These are phyloP conservation scores for Russula earlei DNA, from an alignment of 768 basidiomycete genomes.

Conservation along the genomic window DNA sequence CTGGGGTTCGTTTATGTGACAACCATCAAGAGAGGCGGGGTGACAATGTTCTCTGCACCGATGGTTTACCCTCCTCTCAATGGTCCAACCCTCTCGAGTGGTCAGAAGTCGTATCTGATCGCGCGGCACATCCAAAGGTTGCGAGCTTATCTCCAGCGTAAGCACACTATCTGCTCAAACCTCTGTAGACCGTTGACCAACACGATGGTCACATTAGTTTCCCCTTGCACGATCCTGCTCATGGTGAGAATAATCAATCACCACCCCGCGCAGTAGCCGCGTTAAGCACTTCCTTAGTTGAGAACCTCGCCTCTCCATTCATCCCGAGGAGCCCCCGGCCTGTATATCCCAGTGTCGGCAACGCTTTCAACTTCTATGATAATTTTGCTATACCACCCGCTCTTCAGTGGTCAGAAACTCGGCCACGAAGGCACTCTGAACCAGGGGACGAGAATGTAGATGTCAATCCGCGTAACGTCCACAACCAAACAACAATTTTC, in stretches of 20 bases:
- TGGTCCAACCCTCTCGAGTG: background rate
- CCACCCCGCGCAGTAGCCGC: background rate
- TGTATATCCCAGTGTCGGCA: conserved; percentile 37
- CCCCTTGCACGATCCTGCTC: background rate
- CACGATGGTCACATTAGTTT: background rate
- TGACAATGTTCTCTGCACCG: background rate
- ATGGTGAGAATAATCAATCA: background rate
- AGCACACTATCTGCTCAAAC: background rate
- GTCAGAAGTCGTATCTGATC: background rate
- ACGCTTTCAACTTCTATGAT: conserved; percentile 43
- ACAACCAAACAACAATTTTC: conserved; percentile 65
- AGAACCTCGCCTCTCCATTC: conserved; percentile 19
- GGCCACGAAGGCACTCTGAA: background rate
- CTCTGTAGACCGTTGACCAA: background rate
- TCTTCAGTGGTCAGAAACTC: conserved; percentile 2
- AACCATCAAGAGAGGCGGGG: background rate
- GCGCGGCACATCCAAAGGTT: background rate
- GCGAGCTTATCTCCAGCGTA: background rate
- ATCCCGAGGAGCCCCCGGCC: conserved; percentile 22
- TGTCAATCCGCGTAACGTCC: conserved; percentile 28
- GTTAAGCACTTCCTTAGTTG: conserved; percentile 15
- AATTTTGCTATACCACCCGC: conserved; percentile 34
- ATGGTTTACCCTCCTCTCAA: background rate
- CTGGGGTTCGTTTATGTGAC: background rate
- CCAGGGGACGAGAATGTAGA: conserved; percentile 9